Base-by-base conservation (phyloP, 1,284 basidiomycete species). In the Ceratobasidium sp. region DNA sequence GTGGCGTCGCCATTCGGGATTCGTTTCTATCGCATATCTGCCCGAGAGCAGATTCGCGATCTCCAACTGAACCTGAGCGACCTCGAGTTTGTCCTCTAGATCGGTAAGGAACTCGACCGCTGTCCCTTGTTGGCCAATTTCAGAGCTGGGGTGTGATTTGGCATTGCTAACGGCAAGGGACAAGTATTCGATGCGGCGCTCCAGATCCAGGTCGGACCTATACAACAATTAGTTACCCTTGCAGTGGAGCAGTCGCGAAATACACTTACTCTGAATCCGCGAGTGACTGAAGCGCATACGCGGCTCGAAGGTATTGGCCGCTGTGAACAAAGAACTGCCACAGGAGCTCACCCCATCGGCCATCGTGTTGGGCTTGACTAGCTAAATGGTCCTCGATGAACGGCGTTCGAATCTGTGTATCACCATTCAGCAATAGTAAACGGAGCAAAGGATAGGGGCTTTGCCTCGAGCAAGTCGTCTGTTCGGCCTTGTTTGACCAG, bases 251-350 rank as follows among this genome's bases (percentile, higher is more conserved):
- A 31, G 8, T 37, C 14, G 31, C n/a, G 74, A 2, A 43, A 54
- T 58, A 51, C 11, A 83, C 92, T 79, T 78, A 97, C 92, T 92
- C 87, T 19, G 66, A 69, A 34, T 69, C 66, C 29, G 98, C 97
- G 64, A 99, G 84, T 29, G 88, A 86, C n/a, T 88, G 88, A 62
- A 99, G 88, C 1, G 98, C 92, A 80, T 93, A 90, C 1, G 97
- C 96, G 0, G 98, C 97, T 49, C 90, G 86, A 58, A 95, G 81
- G 68, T 92, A 92, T 77, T 94, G 91, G 0, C 93, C 92, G 79
- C 93, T 92, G 79, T 96, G 94, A 63, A 97, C 94, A 80, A 98
- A 98, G 83, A 93, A 97, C 80, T 98, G 95, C 97, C 98, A 99
- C 3, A 99, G 84, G 6, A 99, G 82, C 80, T 99, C 94, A 79